Conservation (phyloP, 345 rosid genomes). For the Corymbia maculata region DNA sequence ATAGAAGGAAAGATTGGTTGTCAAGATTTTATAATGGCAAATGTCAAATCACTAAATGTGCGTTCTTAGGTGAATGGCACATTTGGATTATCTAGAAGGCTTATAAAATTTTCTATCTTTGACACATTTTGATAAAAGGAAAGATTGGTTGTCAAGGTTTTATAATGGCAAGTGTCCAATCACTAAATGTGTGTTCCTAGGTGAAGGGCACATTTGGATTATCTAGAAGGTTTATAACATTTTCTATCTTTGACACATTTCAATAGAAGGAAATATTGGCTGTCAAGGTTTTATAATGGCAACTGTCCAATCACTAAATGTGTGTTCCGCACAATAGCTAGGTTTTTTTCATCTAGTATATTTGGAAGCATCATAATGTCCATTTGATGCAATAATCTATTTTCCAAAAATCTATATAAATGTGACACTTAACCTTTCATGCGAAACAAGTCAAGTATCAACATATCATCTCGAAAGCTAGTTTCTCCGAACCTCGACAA, state of each 20-base stretch:
- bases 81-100: too few species aligned
- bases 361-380: background rate
- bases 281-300: background rate
- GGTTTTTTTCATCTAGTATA: background rate
- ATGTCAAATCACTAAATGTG: too few species aligned
- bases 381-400: background rate
- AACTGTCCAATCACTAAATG: background rate
- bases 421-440: background rate
- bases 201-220: too few species aligned
- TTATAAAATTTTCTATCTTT: too few species aligned
- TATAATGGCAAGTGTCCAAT: too few species aligned
- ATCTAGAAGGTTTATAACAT: background rate
- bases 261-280: background rate
- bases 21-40: background rate
- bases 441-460: fast-evolving
- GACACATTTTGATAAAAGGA: too few species aligned
- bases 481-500: background rate
- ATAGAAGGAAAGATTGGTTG: background rate
- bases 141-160: too few species aligned
- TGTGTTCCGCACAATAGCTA: background rate
- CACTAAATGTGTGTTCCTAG: too few species aligned
- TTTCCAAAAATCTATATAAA: background rate
- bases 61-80: too few species aligned
- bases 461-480: background rate
- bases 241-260: background rate